A percentile compares a stretch with the other conserved stretches of the same genome.
Conservation (phyloP, 2,329 filamentous ascomycete genomes). For the Pseudocercospora crystallina region DNA sequence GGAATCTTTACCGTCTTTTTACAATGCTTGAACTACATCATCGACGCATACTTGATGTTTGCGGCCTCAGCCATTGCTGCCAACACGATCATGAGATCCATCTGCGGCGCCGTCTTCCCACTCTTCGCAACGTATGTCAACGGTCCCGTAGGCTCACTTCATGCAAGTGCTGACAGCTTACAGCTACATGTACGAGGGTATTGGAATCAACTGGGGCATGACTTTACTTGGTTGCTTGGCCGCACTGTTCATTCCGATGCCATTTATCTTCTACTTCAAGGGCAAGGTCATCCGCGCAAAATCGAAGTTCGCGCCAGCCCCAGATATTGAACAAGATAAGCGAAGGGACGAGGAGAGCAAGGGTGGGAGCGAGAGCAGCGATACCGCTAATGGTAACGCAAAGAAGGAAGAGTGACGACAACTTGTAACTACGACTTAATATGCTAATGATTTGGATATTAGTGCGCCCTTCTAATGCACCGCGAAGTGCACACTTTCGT, state of each 20-base stretch:
- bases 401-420: neutral
- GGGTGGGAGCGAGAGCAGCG: slow-evolving; percentile 6
- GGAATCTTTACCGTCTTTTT: slow-evolving; percentile 60
- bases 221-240: slow-evolving; percentile 49
- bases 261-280: slow-evolving; percentile 45
- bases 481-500: no score
- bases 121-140: slow-evolving; percentile 48
- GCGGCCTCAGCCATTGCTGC: slow-evolving; percentile 55
- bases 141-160: slow-evolving; percentile 10
- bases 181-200: slow-evolving; percentile 41
- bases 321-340: slow-evolving; percentile 39
- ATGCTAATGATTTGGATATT: no score
- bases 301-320: slow-evolving; percentile 44
- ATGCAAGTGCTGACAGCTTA: slow-evolving; percentile 29
- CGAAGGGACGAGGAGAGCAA: slow-evolving; percentile 35
- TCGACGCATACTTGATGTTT: slow-evolving; percentile 59
- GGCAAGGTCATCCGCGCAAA: slow-evolving; percentile 46
- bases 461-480: no score
- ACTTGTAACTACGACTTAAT: no score
- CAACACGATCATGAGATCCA: slow-evolving; percentile 55
- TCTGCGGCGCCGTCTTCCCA: slow-evolving; percentile 53
- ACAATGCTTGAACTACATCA: slow-evolving; percentile 58
- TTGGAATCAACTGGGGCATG: slow-evolving; percentile 51
- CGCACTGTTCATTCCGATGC: slow-evolving; percentile 44
- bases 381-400: neutral